Evolutionary conservation across 306 rosid species (phyloP), one percentile per base, ranked within the genome.

Genomic region (Carpinus viminea): DNA sequence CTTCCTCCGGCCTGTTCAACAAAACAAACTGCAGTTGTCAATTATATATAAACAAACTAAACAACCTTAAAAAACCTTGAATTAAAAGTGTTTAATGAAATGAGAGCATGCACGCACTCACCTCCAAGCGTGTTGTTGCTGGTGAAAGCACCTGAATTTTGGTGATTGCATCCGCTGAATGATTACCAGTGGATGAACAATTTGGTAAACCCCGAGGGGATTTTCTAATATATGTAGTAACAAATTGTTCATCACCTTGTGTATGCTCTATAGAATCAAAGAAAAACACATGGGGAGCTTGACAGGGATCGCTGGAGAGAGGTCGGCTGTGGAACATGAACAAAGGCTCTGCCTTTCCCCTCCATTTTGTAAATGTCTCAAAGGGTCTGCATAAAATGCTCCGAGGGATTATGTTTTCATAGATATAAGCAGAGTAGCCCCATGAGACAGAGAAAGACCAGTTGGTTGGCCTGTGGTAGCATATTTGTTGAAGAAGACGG

Each of bases 361-460:
- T 73, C 82, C 87, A 85, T 0, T 87, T 86, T n/a, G n/a, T 36
- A 24, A 87, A 85, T 1, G 90, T 89, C 62, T 89, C 90, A 2
- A 89, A 24, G 2, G 90, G 93, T 26, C 74, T 85, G 61, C 71
- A 59, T 3, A 89, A 70, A 61, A 76, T 72, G 60, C 74, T 83
- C 0, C 82, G 75, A 1, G 90, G 79, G 76, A 86, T 26, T 3
- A 87, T 70, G 17, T 47, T 51, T 70, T 89, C 90, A 1, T 87
- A 87, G 10, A 87, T 78, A 17, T 87, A 86, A 12, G 81, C 78
- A 0, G 93, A 87, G 64, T 89, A 89, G 12, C 93, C 90, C 90
- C 89, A 85, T 13, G 93, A 79, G 43, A 87, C 41, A 0, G 93
- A 89, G 75, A 89, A 41, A 2, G 83, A 76, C 93, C 93, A 89